phyloP scores from a whole-genome alignment of 345 rosid genomes.

The Citropsis articulata region DNA sequence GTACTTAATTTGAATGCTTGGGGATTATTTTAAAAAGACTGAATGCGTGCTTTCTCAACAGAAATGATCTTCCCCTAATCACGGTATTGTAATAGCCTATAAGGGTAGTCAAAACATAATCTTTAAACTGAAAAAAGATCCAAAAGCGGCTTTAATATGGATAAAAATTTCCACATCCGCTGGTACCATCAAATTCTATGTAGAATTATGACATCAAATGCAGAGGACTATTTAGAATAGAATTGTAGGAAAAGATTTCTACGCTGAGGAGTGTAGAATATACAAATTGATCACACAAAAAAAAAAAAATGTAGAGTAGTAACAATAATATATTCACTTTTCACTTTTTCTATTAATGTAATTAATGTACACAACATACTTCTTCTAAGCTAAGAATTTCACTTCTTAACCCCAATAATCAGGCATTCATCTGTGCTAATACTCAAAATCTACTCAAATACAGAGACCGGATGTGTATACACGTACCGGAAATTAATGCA shows the following conservation, averaged over 20 bases:
- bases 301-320: neutral
- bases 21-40: too few relatives aligned
- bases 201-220: neutral
- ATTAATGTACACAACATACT: too few relatives aligned
- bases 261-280: neutral
- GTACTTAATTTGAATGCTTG: too few relatives aligned
- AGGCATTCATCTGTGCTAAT: neutral
- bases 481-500: too few relatives aligned
- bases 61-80: too few relatives aligned
- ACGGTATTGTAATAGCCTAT: neutral
- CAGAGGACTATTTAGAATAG: too few relatives aligned
- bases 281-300: neutral
- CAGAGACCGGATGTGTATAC: neutral
- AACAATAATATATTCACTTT: neutral
- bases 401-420: neutral
- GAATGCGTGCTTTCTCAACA: too few relatives aligned
- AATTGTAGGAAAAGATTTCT: too few relatives aligned
- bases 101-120: neutral
- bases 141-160: neutral
- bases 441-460: neutral
- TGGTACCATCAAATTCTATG: neutral
- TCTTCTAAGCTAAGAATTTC: too few relatives aligned
- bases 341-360: neutral
- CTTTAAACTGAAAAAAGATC: neutral
- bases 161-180: neutral